Evolutionary conservation across 495 filamentous ascomycete species (phyloP).

Genomic region (Parmelia sp.): DNA sequence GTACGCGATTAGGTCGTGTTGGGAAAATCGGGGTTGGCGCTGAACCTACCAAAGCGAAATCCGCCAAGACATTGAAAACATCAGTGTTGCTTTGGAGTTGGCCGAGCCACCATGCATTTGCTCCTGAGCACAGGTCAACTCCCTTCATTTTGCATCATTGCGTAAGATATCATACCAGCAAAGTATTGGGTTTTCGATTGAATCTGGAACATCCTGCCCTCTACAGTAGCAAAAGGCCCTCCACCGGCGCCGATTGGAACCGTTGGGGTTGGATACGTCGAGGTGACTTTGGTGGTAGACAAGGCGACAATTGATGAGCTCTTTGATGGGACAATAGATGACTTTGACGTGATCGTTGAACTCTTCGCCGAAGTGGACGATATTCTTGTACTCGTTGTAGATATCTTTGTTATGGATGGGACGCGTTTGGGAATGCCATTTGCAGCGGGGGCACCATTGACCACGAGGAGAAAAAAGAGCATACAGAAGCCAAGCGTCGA

Average conservation of each 20-base stretch:
- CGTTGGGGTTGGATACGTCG: constrained; percentile 15
- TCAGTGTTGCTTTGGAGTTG: constrained; percentile 61
- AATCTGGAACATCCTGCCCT: constrained; percentile 23
- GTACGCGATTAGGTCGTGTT: constrained; percentile 19
- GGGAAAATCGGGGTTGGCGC: too few relatives aligned
- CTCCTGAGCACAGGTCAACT: constrained; percentile 35
- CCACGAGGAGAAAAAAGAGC: background rate
- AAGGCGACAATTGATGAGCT: background rate
- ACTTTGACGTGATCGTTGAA: constrained; percentile 5
- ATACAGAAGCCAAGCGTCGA: background rate
- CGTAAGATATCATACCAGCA: constrained; percentile 15
- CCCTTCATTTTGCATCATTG: background rate
- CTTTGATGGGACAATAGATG: background rate
- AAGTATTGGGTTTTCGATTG: constrained; percentile 26
- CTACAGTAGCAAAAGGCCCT: constrained; percentile 12
- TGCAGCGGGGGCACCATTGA: background rate
- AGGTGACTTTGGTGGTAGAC: background rate
- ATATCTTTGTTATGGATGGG: background rate
- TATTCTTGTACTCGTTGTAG: constrained; percentile 1
- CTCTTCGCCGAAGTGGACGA: background rate
- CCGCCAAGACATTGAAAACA: constrained; percentile 51
- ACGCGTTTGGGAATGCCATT: background rate
- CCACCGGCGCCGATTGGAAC: constrained; percentile 16
- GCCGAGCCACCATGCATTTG: constrained; percentile 69
- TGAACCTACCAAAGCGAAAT: constrained; percentile 34